phyloP scores from a whole-genome alignment of 1,139 yeast genomes.

The Scheffersomyces titani region DNA sequence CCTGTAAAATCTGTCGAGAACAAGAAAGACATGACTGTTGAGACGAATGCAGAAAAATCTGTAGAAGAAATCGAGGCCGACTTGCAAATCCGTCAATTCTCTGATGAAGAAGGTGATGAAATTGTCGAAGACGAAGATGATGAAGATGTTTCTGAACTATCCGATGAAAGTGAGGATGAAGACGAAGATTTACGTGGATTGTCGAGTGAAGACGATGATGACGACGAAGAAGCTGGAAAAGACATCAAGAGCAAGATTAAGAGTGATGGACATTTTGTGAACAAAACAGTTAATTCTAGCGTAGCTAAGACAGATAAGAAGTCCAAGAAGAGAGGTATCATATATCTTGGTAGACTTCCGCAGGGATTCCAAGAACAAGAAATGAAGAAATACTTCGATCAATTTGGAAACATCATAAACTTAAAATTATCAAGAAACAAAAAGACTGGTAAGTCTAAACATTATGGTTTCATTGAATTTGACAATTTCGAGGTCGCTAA shows the following conservation, averaged over 20 bases:
- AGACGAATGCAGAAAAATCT: slow-evolving; percentile 17
- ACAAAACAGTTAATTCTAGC: slow-evolving; percentile 20
- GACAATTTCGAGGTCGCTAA: slow-evolving; percentile 73
- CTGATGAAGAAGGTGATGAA: slow-evolving; percentile 28
- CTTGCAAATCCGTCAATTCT: slow-evolving; percentile 29
- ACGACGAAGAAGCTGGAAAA: slow-evolving; percentile 18
- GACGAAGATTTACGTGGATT: slow-evolving; percentile 9
- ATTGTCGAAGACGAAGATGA: slow-evolving; percentile 18
- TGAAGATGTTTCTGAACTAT: slow-evolving; percentile 15
- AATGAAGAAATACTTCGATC: slow-evolving; percentile 76
- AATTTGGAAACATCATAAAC: slow-evolving; percentile 82
- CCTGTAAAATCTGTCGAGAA: slow-evolving; percentile 2
- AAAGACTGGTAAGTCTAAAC: slow-evolving; percentile 89
- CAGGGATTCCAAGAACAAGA: slow-evolving; percentile 88
- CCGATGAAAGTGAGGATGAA: slow-evolving; percentile 20
- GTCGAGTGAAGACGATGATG: slow-evolving; percentile 15
- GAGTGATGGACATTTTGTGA: slow-evolving; percentile 16
- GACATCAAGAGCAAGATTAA: slow-evolving; percentile 10
- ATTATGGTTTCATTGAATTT: slow-evolving; percentile 90
- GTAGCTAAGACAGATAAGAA: slow-evolving; percentile 23
- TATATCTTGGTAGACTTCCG: slow-evolving; percentile 91
- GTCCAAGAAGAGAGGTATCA: slow-evolving; percentile 54
- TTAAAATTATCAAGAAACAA: slow-evolving; percentile 85
- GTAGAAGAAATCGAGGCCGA: slow-evolving; percentile 31
- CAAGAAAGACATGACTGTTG: slow-evolving; percentile 2